Evolutionary conservation across 371 early-diverging fungal genomes (phyloP), one percentile per base, ranked within the genome.

Genomic region (Vittaforma corneae): DNA sequence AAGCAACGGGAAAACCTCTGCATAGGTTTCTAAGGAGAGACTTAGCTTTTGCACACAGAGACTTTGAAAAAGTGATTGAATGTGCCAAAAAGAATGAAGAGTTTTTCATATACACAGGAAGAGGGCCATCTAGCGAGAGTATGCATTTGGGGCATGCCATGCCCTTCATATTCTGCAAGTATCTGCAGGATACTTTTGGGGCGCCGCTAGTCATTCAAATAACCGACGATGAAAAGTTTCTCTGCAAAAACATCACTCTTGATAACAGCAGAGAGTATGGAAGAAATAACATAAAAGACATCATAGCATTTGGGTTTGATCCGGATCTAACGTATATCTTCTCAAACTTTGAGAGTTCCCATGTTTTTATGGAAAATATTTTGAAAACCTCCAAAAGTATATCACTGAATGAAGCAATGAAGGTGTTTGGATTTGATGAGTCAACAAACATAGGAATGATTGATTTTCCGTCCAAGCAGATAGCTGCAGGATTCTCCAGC

Each of bases 131-230:
- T 54, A 85, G 87, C 65, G 86, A 84, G 38, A 85, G 86, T 76
- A 96, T 98, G 95, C 98, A 96, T 74, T 78, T 94, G 42, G 98
- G 98, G 11, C 98, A 98, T 77, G 87, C 93, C 85, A 81, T 95
- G 54, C 96, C 98, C 29, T 94, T 98, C 80, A 70, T 92, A 35
- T 90, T 98, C 68, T 93, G 94, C 85, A 89, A 93, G 87, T 88
- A 84, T 79, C 79, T 97, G 37, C 97, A 97, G 79, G 92, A 96
- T 20, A 86, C 88, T 16, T 94, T 97, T 82, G 85, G 91, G 73
- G 88, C 87, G 6, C 91, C 90, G 33, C 77, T 96, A 46, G 97
- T 97, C 14, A 89, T 97, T 67, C 98, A 97, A 77, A 82, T 97
- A 73, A 98, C 97, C 30, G 98, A 98, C 74, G 98, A 98, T 74